These are phyloP conservation scores for Populus davidiana DNA, from an alignment of 345 rosid genomes.

Conservation along the genomic window DNA sequence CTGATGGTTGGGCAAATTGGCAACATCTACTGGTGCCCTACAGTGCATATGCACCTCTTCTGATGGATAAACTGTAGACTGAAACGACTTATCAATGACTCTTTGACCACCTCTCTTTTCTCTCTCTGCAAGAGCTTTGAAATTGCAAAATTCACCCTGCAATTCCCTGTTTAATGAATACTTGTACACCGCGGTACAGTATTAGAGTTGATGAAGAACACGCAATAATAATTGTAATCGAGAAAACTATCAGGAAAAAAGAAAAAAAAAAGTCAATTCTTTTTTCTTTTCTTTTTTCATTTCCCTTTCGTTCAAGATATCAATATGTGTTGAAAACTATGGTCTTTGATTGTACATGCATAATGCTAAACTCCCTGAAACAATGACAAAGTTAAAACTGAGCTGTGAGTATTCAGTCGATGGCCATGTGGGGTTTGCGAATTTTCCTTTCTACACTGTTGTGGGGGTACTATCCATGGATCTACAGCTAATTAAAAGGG, in stretches of 20 bases:
- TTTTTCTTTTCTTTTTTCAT: too few species aligned
- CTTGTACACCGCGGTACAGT: background rate
- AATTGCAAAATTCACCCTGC: constrained; percentile 9
- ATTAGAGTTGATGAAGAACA: too few species aligned
- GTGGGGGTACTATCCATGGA: background rate
- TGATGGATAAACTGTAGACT: constrained; percentile 44
- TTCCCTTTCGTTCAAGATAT: too few species aligned
- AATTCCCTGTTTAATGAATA: constrained; percentile 11
- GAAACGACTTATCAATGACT: constrained; percentile 53
- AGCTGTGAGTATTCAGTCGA: background rate
- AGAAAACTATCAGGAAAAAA: too few species aligned
- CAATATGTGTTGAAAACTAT: background rate
- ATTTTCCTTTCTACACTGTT: constrained; percentile 12
- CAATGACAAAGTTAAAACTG: background rate
- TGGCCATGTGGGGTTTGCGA: constrained; percentile 10
- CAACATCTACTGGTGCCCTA: constrained; percentile 33
- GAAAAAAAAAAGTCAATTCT: too few species aligned
- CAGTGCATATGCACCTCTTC: constrained; percentile 27
- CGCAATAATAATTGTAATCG: background rate
- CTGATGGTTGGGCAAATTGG: constrained; percentile 34
- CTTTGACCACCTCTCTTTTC: constrained; percentile 37
- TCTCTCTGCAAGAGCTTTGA: constrained; percentile 3
- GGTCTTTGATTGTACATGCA: background rate
- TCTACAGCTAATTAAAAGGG: too few species aligned
- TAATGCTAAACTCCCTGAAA: background rate